Base-by-base conservation (phyloP, 2,329 filamentous ascomycete genomes). In the Colletotrichum karsti region DNA sequence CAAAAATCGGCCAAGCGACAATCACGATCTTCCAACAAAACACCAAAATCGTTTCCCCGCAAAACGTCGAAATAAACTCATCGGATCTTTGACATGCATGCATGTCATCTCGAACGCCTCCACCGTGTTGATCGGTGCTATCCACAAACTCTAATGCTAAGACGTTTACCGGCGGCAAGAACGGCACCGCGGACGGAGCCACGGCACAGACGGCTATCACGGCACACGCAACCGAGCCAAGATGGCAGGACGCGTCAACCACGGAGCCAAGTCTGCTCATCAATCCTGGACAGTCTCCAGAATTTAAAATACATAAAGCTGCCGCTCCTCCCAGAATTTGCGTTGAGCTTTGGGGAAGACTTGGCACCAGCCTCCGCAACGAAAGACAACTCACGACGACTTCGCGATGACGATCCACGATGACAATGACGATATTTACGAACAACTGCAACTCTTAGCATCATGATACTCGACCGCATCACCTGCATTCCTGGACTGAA, bases 141-240 rank as follows among this genome's bases (percentile, higher is more conserved):
- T 15, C 57, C 60, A 30, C 37, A 58, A 65, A 39, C 15, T 15
- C 15, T 59, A 54, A 64, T 33, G 46, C 53, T 50, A 48, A 58
- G 60, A 41, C 37, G 37, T 35, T 24, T 33, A 9, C 18, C 44
- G 26, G 39, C 64, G 64, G 64, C 53, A 53, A 67, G 53, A 46
- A 59, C 65, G 64, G 64, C 64, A 67, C 7, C 39, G 8, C n/a
- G 37, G 5, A 33, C 59, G 63, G 63, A 56, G 28, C 24, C 33
- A 56, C 63, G 56, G 63, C 62, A 61, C 28, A 46, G 22, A 44
- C 58, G 60, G 60, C 61, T 58, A 7, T 22, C 33, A 22, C 64
- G 64, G 60, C 60, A 67, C 65, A 64, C 24, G n/a, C 54, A 67
- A 35, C 53, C 60, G 46, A 64, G 60, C 53, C 60, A 67, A 67